phyloP scores from a whole-genome alignment of 257 asterid genomes.

The Ehretia macrophylla region DNA sequence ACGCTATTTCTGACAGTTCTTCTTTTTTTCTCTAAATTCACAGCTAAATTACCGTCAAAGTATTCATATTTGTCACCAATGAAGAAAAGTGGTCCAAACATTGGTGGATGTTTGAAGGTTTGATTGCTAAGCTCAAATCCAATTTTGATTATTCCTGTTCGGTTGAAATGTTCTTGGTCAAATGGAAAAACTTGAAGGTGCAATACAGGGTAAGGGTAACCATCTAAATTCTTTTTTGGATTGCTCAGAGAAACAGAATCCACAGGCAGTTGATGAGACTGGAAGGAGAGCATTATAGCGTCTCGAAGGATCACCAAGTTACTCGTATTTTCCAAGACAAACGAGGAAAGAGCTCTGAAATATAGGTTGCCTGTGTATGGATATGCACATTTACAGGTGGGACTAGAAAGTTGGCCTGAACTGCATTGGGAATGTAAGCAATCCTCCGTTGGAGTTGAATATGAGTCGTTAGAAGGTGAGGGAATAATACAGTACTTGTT shows the following conservation, averaged over 20 bases:
- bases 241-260: constrained; percentile 63
- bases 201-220: constrained; percentile 61
- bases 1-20: no score
- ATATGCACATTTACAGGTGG: constrained; percentile 65
- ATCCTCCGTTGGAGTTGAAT: constrained; percentile 45
- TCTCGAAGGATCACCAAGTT: constrained; percentile 32
- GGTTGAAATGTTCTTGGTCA: constrained; percentile 45
- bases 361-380: constrained; percentile 64
- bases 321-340: constrained; percentile 44
- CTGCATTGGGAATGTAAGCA: constrained; percentile 44
- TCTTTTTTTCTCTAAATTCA: background rate
- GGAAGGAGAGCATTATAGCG: constrained; percentile 38
- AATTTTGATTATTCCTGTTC: constrained; percentile 47
- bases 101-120: constrained; percentile 82
- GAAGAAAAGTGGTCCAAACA: constrained; percentile 65
- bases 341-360: constrained; percentile 76
- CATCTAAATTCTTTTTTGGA: constrained; percentile 39
- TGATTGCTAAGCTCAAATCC: constrained; percentile 73
- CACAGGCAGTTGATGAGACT: constrained; percentile 44
- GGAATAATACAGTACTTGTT: constrained; percentile 40
- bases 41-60: constrained; percentile 41
- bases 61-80: constrained; percentile 33
- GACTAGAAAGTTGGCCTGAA: constrained; percentile 45
- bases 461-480: constrained; percentile 25
- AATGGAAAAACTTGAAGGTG: constrained; percentile 60